Percentiles rank a stretch among this genome's conserved stretches.
Evolutionary conservation across 2,329 filamentous ascomycete species (phyloP).

Genomic region (Alternaria sp.): DNA sequence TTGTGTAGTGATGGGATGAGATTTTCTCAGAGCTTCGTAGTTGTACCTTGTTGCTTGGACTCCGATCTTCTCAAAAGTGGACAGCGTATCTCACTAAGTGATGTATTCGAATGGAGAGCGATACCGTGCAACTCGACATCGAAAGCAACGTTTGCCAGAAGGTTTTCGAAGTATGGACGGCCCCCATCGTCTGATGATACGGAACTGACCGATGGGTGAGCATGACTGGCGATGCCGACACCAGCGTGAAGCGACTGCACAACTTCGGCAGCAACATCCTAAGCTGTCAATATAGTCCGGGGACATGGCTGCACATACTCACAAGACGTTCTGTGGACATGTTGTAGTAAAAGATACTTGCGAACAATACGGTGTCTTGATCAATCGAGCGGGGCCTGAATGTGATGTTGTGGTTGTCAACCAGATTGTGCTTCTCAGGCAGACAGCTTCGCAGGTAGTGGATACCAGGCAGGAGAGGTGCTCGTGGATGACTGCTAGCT

Average conservation of each 20-base stretch:
- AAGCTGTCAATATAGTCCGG: background rate
- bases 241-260: background rate
- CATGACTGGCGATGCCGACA: slow-evolving; percentile 14
- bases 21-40: background rate
- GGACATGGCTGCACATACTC: background rate
- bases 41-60: slow-evolving; percentile 19
- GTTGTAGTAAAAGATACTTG: slow-evolving; percentile 13
- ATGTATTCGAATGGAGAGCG: slow-evolving; percentile 12
- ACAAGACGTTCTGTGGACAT: slow-evolving; percentile 11
- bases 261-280: background rate
- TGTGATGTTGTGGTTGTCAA: background rate
- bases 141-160: slow-evolving; percentile 20
- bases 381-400: background rate
- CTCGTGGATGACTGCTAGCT: background rate
- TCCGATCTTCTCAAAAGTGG: slow-evolving; percentile 38
- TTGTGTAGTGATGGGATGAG: background rate
- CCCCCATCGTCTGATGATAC: background rate
- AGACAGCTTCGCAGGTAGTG: background rate
- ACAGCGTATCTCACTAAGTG: slow-evolving; percentile 27
- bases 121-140: slow-evolving; percentile 30
- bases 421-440: background rate
- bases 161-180: slow-evolving; percentile 9
- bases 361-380: slow-evolving; percentile 13
- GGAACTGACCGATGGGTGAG: slow-evolving; percentile 24
- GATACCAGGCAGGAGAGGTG: background rate